Conservation (phyloP, 768 basidiomycete species). For the Trametes meyenii region DNA sequence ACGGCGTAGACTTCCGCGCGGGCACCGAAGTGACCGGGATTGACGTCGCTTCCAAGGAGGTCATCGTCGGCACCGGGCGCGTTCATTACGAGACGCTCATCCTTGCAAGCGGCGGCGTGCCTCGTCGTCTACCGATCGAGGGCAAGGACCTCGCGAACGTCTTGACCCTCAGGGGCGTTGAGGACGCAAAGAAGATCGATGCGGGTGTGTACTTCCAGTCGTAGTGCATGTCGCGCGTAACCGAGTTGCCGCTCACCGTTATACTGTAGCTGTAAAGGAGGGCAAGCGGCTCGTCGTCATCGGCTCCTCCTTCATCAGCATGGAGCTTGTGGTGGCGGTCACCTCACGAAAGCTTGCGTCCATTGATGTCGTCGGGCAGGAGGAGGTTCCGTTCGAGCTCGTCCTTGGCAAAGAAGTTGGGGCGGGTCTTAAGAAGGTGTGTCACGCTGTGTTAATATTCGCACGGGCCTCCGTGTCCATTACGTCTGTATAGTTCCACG, state of each 20-base stretch:
- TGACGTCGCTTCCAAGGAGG: slow-evolving; percentile 62
- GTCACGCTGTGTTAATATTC: no score
- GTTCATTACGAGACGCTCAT: slow-evolving; percentile 77
- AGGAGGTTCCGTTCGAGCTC: slow-evolving; percentile 77
- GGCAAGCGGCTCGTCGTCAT: slow-evolving; percentile 80
- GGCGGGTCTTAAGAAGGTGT: slow-evolving; percentile 72
- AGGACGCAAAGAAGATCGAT: slow-evolving; percentile 73
- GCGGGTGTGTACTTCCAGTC: slow-evolving; percentile 47
- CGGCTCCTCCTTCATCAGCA: slow-evolving; percentile 89
- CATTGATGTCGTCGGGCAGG: slow-evolving; percentile 84
- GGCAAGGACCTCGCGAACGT: slow-evolving; percentile 78
- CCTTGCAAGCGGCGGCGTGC: slow-evolving; percentile 74
- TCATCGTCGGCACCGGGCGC: slow-evolving; percentile 58
- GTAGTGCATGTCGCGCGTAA: no score
- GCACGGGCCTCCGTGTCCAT: not conserved
- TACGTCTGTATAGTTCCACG: slow-evolving; percentile 58
- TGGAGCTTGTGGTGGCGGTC: slow-evolving; percentile 86
- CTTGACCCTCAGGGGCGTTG: slow-evolving; percentile 68
- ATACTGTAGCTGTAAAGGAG: slow-evolving; percentile 57
- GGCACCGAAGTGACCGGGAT: slow-evolving; percentile 72
- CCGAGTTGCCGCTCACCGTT: not conserved
- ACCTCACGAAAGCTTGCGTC: slow-evolving; percentile 75
- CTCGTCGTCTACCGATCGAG: slow-evolving; percentile 75
- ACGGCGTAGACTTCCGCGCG: slow-evolving; percentile 65
- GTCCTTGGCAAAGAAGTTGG: slow-evolving; percentile 84